Conservation (phyloP, 2,329 filamentous ascomycete genomes). For the Dendrostoma leiphaemia region DNA sequence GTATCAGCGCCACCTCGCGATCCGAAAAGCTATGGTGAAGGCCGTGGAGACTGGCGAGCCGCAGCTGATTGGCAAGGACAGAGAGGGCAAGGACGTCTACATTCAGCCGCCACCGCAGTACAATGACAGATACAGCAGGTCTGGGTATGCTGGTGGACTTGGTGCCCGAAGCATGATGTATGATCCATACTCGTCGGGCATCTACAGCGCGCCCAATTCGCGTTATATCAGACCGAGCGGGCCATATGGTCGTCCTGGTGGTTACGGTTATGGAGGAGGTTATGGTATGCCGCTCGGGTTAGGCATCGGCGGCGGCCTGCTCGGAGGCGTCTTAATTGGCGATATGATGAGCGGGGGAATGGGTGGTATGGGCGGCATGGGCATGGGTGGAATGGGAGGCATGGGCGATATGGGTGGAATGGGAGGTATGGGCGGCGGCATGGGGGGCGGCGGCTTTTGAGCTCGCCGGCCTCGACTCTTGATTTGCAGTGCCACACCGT, state of each 20-base stretch:
- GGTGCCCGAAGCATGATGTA: conserved; percentile 1
- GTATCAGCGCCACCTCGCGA: conserved; percentile 50
- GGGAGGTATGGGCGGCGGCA: background rate
- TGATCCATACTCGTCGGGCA: background rate
- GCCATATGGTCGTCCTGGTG: conserved; percentile 6
- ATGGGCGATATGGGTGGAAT: background rate
- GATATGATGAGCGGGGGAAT: background rate
- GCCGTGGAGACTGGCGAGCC: conserved; percentile 54
- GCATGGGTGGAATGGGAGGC: background rate
- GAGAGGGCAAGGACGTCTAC: conserved; percentile 54
- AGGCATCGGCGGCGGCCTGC: conserved; percentile 2
- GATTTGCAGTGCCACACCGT: too few relatives aligned
- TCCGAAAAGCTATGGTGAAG: conserved; percentile 47
- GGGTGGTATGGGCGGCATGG: background rate
- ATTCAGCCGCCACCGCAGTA: conserved; percentile 49
- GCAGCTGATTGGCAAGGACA: conserved; percentile 53
- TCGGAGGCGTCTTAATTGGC: background rate
- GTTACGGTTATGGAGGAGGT: conserved; percentile 11
- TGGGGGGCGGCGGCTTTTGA: background rate
- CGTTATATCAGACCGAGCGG: conserved; percentile 1
- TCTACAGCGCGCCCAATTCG: background rate
- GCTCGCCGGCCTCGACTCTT: too few relatives aligned
- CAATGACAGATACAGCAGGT: background rate
- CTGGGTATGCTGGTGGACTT: background rate
- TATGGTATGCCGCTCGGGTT: conserved; percentile 4